Conservation (phyloP, 2,329 filamentous ascomycete genomes). For the Akanthomyces dipterigenus region DNA sequence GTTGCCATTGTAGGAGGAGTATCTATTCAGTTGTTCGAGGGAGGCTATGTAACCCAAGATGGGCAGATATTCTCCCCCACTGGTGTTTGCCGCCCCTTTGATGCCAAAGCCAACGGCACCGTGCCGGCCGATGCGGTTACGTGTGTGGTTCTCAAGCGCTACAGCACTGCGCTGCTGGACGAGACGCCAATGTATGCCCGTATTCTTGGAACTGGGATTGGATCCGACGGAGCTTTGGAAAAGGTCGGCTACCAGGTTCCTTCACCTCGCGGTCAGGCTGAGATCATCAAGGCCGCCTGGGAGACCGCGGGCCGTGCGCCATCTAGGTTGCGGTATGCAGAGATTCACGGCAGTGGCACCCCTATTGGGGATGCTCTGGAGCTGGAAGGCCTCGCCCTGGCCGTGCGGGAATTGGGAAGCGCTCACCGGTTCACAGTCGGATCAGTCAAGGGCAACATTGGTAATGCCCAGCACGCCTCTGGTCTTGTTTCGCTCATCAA, state of each 20-base stretch:
- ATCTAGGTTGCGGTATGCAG: constrained; percentile 8
- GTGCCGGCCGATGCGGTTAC: constrained; percentile 11
- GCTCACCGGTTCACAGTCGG: constrained; percentile 6
- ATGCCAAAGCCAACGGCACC: constrained; percentile 8
- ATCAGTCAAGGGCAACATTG: constrained; percentile 14
- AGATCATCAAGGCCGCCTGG: constrained; percentile 14
- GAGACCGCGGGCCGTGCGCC: constrained; percentile 1
- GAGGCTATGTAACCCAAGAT: constrained; percentile 11
- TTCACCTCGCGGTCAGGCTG: constrained; percentile 7
- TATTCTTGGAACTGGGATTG: constrained; percentile 12
- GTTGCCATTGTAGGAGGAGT: constrained; percentile 11
- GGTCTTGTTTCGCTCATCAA: constrained; percentile 14
- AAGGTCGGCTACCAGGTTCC: constrained; percentile 12
- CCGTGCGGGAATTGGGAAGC: constrained; percentile 5
- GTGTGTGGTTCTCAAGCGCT: constrained; percentile 8
- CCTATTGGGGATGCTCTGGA: constrained; percentile 14
- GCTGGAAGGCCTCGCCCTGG: constrained; percentile 11
- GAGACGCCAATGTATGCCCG: constrained; percentile 10
- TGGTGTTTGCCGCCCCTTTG: constrained; percentile 14
- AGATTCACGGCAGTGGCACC: constrained; percentile 15
- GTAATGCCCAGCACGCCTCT: constrained; percentile 14
- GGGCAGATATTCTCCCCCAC: constrained; percentile 6
- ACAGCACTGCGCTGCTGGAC: neutral
- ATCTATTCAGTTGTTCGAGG: constrained; percentile 12
- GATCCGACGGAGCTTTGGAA: constrained; percentile 12